Evolutionary conservation across 2,329 filamentous ascomycete genomes (phyloP).

Genomic region (Penicillium corylophilum): DNA sequence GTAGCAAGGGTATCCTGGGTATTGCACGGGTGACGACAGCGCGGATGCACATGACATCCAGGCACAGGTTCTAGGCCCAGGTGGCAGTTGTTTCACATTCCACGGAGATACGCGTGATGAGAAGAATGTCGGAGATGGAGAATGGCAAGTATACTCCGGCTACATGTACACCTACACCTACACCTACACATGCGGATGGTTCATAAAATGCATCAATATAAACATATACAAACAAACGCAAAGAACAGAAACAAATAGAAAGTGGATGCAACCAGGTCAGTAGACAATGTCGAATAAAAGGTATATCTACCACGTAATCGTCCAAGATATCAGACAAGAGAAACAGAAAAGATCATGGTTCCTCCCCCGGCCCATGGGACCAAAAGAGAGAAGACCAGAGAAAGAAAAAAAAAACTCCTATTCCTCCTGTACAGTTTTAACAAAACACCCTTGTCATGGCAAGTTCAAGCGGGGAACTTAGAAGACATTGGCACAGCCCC

Average conservation of each 20-base stretch:
- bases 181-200: not conserved
- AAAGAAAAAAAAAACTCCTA: constrained; percentile 20
- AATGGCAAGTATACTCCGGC: not conserved
- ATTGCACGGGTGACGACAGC: not conserved
- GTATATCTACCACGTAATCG: constrained; percentile 29
- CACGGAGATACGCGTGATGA: not conserved
- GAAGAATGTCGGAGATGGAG: not conserved
- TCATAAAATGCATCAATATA: constrained; percentile 24
- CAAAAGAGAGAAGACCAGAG: not conserved
- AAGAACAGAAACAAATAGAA: constrained; percentile 21
- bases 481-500: constrained; percentile 64
- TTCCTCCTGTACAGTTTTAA: constrained; percentile 29
- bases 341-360: constrained; percentile 12
- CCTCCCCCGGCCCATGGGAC: no score
- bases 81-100: not conserved
- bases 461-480: constrained; percentile 24
- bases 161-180: not conserved
- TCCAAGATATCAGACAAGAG: constrained; percentile 26
- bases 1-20: not conserved
- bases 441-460: not conserved
- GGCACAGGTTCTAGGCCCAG: not conserved
- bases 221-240: constrained; percentile 25
- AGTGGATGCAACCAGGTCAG: constrained; percentile 24
- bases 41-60: not conserved
- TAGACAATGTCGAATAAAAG: constrained; percentile 32